phyloP scores from a whole-genome alignment of 2,329 filamentous ascomycete genomes.

The Colletotrichum sp. region DNA sequence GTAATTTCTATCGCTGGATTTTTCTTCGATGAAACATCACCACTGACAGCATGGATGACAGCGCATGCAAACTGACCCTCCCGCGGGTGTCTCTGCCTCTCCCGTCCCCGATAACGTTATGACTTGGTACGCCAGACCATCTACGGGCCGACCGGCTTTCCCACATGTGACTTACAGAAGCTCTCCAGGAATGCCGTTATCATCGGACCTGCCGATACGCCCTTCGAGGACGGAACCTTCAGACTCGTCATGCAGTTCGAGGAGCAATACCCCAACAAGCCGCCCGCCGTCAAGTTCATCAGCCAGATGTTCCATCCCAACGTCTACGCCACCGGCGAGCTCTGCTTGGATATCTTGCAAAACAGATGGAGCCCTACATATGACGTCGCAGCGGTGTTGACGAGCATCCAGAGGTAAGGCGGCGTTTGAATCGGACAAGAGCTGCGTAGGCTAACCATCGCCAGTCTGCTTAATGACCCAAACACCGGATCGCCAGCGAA shows the following conservation, averaged over 20 bases:
- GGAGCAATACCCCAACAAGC: conserved; percentile 98
- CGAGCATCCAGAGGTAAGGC: conserved; percentile 90
- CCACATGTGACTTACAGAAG: conserved; percentile 4
- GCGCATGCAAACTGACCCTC: conserved; percentile 99
- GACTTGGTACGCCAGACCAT: conserved; percentile 73
- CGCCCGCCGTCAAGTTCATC: conserved; percentile 97
- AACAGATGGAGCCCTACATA: conserved; percentile 99
- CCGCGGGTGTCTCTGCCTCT: conserved; percentile 93
- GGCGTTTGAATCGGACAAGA: neutral
- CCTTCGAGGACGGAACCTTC: conserved; percentile 98
- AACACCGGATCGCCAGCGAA: conserved; percentile 99
- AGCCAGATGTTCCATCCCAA: conserved; percentile 99
- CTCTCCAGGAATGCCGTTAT: conserved; percentile 90
- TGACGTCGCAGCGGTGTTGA: conserved; percentile 95
- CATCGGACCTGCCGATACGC: conserved; percentile 94
- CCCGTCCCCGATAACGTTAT: conserved; percentile 97
- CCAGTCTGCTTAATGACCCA: conserved; percentile 91
- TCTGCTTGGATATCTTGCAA: conserved; percentile 95
- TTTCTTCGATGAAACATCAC: neutral
- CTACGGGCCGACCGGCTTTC: neutral
- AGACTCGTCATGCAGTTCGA: conserved; percentile 98
- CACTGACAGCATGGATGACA: conserved; percentile 40
- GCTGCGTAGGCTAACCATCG: neutral
- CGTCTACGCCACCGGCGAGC: conserved; percentile 94
- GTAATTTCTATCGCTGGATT: conserved; percentile 47